A percentile compares a stretch with the other conserved stretches of the same genome.
Evolutionary conservation across 345 rosid species (phyloP).

Genomic region (Moricandia arvensis): DNA sequence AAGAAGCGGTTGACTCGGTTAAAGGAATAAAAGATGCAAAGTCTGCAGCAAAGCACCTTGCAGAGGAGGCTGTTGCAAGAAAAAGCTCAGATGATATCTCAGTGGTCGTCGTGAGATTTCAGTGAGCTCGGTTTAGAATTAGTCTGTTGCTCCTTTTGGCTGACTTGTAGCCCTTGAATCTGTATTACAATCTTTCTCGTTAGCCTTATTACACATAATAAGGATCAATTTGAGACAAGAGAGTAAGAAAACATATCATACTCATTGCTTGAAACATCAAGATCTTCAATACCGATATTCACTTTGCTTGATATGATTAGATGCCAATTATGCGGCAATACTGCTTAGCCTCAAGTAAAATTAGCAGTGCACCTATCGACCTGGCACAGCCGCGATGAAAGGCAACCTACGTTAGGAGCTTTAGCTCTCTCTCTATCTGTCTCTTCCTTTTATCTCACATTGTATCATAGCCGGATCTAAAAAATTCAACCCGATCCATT

Average conservation of each 20-base stretch:
- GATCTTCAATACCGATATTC: too few relatives aligned
- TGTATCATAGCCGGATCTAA: too few relatives aligned
- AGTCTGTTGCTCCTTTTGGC: slow-evolving; percentile 17
- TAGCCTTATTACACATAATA: background rate
- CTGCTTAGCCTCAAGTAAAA: slow-evolving; percentile 58
- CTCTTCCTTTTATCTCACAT: too few relatives aligned
- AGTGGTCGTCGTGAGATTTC: slow-evolving; percentile 70
- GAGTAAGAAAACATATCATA: background rate
- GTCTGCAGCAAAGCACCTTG: slow-evolving; percentile 78
- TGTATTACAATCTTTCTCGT: background rate
- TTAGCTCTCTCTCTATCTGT: background rate
- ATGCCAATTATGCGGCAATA: slow-evolving; percentile 41
- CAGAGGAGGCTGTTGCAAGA: slow-evolving; percentile 79
- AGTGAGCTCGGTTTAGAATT: slow-evolving; percentile 37
- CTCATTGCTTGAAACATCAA: background rate
- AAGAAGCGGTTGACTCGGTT: slow-evolving; percentile 73
- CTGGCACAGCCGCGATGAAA: slow-evolving; percentile 51
- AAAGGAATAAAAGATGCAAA: slow-evolving; percentile 68
- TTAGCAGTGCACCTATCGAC: slow-evolving; percentile 63
- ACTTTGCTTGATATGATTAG: too few relatives aligned
- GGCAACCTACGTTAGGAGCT: slow-evolving; percentile 26
- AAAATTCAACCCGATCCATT: too few relatives aligned
- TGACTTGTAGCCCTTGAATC: slow-evolving; percentile 1
- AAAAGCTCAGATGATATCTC: slow-evolving; percentile 88
- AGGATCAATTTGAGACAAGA: background rate